Percentiles rank a stretch among this genome's conserved stretches.
Conservation (phyloP, 2,329 filamentous ascomycete genomes). For the Scytalidium sp. region DNA sequence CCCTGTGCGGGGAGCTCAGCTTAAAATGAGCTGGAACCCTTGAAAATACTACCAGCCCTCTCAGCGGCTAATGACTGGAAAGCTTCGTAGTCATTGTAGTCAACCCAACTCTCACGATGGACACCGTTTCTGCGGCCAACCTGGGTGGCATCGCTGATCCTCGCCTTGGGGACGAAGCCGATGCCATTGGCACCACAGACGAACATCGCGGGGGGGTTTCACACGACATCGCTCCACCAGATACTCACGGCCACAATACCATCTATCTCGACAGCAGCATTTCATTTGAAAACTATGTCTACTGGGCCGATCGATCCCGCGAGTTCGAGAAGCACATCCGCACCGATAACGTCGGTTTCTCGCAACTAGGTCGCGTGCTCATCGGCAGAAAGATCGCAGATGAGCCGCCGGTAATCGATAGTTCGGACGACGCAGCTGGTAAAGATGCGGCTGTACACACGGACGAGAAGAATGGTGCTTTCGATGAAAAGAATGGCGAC, state of each 20-base stretch:
- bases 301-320: conserved; percentile 6
- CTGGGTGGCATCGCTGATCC: conserved; percentile 4
- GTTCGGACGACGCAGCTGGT: no score
- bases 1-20: no score
- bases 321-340: conserved; percentile 6
- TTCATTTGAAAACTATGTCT: conserved; percentile 9
- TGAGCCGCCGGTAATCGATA: no score
- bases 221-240: not conserved
- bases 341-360: conserved; percentile 2
- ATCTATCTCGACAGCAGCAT: conserved; percentile 6
- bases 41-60: no score
- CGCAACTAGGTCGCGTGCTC: conserved; percentile 1
- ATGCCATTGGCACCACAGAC: conserved; percentile 4
- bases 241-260: conserved; percentile 5
- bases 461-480: not conserved
- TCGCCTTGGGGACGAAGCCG: conserved; percentile 3
- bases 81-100: no score
- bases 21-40: no score
- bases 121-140: conserved; percentile 3
- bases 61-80: no score
- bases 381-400: not conserved
- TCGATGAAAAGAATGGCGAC: not conserved
- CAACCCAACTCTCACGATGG: no score
- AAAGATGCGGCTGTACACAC: not conserved
- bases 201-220: conserved; percentile 2